These are phyloP conservation scores for Aureobasidium sp. DNA, from an alignment of 2,329 filamentous ascomycete genomes.

Conservation along the genomic window DNA sequence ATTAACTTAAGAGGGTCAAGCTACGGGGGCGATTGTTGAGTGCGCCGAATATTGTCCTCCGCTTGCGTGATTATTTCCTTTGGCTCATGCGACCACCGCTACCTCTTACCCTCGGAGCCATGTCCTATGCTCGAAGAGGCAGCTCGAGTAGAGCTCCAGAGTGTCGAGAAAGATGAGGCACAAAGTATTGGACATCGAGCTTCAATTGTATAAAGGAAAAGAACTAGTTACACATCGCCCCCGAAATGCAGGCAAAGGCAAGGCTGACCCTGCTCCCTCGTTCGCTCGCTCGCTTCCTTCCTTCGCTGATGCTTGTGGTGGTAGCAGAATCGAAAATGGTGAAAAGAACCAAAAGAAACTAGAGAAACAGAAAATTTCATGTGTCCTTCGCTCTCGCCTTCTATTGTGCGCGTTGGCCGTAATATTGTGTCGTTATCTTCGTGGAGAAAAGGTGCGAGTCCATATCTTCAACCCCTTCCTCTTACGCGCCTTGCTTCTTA, in stretches of 20 bases:
- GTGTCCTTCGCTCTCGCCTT: not conserved
- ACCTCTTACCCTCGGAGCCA: no score
- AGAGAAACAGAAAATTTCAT: conserved; percentile 7
- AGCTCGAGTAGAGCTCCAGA: not conserved
- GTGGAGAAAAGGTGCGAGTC: not conserved
- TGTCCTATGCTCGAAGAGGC: no score
- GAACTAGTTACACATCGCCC: conserved; percentile 12
- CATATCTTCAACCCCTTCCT: conserved; percentile 3
- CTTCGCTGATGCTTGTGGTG: conserved; percentile 12
- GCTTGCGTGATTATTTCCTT: not conserved
- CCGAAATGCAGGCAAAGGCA: not conserved
- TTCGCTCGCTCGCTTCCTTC: not conserved
- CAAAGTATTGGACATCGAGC: not conserved
- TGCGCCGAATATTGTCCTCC: no score
- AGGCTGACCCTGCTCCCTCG: not conserved
- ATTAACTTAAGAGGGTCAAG: no score
- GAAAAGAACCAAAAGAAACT: not conserved
- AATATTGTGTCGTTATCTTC: conserved; percentile 14
- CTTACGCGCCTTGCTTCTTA: not conserved
- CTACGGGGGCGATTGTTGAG: no score
- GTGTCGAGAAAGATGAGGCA: not conserved
- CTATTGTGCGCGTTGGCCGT: conserved; percentile 5
- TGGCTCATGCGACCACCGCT: not conserved
- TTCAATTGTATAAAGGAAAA: conserved; percentile 1
- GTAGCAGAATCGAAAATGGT: not conserved